Base-by-base conservation (phyloP, 179 eudicot species). In the Spergularia azorica region DNA sequence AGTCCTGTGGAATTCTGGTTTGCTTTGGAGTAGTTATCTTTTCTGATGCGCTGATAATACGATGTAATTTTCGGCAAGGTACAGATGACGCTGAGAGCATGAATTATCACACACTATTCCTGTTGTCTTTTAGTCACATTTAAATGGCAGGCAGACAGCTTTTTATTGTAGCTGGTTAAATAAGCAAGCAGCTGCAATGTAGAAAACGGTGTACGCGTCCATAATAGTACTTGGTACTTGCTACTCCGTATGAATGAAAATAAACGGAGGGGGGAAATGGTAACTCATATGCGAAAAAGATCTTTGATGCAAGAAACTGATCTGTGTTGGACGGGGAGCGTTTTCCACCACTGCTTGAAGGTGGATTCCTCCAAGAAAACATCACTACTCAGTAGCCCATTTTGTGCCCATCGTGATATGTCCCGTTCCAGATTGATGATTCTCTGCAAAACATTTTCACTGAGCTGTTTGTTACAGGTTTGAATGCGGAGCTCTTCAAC, bases 331-430 rank as follows among this genome's bases (percentile, higher is more conserved):
- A 67, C 50, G 17, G 96, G 96, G 59, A 91, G 89, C 52, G 67
- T 78, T 66, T 84, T 90, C 98, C 98, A 95, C 98, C 98, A 93
- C 79, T 84, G 83, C 69, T 79, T 79, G 76, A 91, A 93, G 57
- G 95, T 91, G 38, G 97, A 88, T 61, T 79, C 88, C 11, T 85
- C 79, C 72, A 92, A 84, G 71, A 95, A 84, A 62, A 91, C 88
- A 61, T 93, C 92, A 7, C 75, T 87, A 9, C 86, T 83, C 12
- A 91, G 79, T 77, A 70, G 68, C 63, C 79, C 69, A 11, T 50
- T 66, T 26, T 38, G 9, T 55, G 73, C 69, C 97, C 99, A 91
- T 59, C 61, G 38, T n/a, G 65, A 46, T 39, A 85, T 76, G 26
- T 85, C 76, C 80, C 46, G 79, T 83, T 93, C 97, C 26, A 93